Evolutionary conservation across 1,284 basidiomycete genomes (phyloP).

Genomic region (Cryptococcus amylolentus): DNA sequence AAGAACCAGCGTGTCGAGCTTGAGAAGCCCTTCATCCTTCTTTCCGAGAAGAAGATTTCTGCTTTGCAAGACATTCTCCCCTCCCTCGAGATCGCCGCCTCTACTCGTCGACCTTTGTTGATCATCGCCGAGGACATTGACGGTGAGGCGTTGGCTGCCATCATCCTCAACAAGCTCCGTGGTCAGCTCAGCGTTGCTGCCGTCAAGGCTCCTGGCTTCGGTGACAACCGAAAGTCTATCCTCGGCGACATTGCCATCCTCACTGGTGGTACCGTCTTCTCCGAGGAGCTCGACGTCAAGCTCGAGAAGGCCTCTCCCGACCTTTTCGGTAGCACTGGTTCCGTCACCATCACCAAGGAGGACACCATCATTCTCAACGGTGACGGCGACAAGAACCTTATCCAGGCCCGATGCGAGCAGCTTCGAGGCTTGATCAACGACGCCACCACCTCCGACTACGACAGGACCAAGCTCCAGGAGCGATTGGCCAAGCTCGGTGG

Average conservation of each 20-base stretch:
- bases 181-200: slow-evolving; percentile 90
- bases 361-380: slow-evolving; percentile 97
- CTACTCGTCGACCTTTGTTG: slow-evolving; percentile 84
- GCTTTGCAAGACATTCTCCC: slow-evolving; percentile 93
- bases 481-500: slow-evolving; percentile 92
- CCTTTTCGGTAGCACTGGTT: slow-evolving; percentile 86
- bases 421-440: slow-evolving; percentile 82
- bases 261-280: slow-evolving; percentile 95
- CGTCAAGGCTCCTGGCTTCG: slow-evolving; percentile 96
- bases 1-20: slow-evolving; percentile 96
- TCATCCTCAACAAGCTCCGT: slow-evolving; percentile 97
- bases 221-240: slow-evolving; percentile 98
- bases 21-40: slow-evolving; percentile 90
- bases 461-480: slow-evolving; percentile 94
- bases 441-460: slow-evolving; percentile 83
- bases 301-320: slow-evolving; percentile 87
- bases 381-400: slow-evolving; percentile 77
- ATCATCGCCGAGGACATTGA: slow-evolving; percentile 98
- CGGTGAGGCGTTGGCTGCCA: slow-evolving; percentile 94
- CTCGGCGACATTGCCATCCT: slow-evolving; percentile 96
- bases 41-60: slow-evolving; percentile 98
- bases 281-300: slow-evolving; percentile 97
- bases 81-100: slow-evolving; percentile 85
- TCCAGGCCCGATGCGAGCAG: slow-evolving; percentile 89
- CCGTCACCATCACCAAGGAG: slow-evolving; percentile 95